Evolutionary conservation across 768 basidiomycete genomes (phyloP), one percentile per base, ranked within the genome.

Genomic region (Lentinula sp.): DNA sequence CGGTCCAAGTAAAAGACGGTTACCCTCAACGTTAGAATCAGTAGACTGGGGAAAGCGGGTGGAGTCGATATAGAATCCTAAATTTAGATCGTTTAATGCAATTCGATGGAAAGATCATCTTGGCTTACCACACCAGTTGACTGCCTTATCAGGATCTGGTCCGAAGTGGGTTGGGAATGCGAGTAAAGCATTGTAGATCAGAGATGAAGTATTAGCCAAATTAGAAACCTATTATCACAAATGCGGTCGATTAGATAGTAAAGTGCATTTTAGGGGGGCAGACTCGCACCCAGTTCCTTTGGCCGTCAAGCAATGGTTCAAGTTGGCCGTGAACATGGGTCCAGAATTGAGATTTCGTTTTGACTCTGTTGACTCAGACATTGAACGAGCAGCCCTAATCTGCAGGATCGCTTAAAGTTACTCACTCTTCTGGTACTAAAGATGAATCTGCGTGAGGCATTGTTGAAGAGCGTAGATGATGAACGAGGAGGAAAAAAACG

Each of bases 81-180:
- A 18, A 52, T 57, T 35, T 55, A 52, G 20, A 56, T 42, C 36
- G 62, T n/a, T 28, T 2, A 13, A 49, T 18, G 33, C 35, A 4
- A 37, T 15, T n/a, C 32, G 18, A 35, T 8, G 20, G 16, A 37
- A 16, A 42, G 58, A 36, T 41, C 33, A 57, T 50, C 33, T 13
- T 15, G 33, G 74, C 91, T 76, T 66, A 95, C 95, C 95, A 76
- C 88, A 88, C 95, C 95, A 98, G 69, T 96, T 96, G 20, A 96
- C 91, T 3, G 89, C 84, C 57, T 85, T 82, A 41, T 82, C 75
- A 4, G 72, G 76, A 15, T 78, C 77, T 39, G 68, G 67, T 33
- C 91, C 92, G 66, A 91, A 94, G 67, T 82, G 74, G 28, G 79
- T 68, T 12, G 77, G 73, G 64, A 88, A 95, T 15, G 85, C 85